These are phyloP conservation scores for Tympanopsis confertula DNA, from an alignment of 2,329 filamentous ascomycete genomes.

Conservation along the genomic window DNA sequence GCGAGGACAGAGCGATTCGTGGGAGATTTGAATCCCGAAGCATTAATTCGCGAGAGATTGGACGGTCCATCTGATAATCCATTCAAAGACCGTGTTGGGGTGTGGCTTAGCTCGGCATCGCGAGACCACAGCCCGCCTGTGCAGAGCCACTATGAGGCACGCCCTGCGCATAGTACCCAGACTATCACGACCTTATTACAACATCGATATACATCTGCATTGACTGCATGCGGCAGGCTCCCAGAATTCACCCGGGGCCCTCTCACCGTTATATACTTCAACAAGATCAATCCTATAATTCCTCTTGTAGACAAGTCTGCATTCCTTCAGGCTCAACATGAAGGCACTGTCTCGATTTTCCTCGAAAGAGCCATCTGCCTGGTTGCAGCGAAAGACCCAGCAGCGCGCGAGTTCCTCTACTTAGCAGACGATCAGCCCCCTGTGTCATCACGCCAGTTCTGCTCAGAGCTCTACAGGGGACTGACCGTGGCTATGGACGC, in stretches of 20 bases:
- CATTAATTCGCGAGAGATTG: constrained; percentile 18
- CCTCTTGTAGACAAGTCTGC: constrained; percentile 18
- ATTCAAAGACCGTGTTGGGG: constrained; percentile 15
- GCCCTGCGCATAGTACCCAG: not conserved
- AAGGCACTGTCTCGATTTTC: constrained; percentile 16
- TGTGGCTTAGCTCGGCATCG: constrained; percentile 16
- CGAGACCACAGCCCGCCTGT: constrained; percentile 4
- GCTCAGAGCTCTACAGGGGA: constrained; percentile 20
- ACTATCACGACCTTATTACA: not conserved
- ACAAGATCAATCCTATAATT: constrained; percentile 21
- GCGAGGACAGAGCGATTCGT: constrained; percentile 16
- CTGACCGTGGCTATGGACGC: constrained; percentile 22
- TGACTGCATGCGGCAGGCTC: constrained; percentile 7
- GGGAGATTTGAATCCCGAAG: constrained; percentile 25
- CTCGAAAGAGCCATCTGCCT: constrained; percentile 24
- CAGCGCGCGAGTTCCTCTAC: constrained; percentile 17
- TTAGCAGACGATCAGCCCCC: constrained; percentile 15
- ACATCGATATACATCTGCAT: not conserved
- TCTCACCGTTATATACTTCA: constrained; percentile 20
- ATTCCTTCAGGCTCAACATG: constrained; percentile 11
- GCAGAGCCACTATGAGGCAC: not conserved
- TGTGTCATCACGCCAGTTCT: constrained; percentile 21
- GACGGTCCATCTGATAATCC: constrained; percentile 11
- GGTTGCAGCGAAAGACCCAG: constrained; percentile 21
- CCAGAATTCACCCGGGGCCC: constrained; percentile 17